Conservation (phyloP, 2,329 filamentous ascomycete species). For the Grosmannia serpens region DNA sequence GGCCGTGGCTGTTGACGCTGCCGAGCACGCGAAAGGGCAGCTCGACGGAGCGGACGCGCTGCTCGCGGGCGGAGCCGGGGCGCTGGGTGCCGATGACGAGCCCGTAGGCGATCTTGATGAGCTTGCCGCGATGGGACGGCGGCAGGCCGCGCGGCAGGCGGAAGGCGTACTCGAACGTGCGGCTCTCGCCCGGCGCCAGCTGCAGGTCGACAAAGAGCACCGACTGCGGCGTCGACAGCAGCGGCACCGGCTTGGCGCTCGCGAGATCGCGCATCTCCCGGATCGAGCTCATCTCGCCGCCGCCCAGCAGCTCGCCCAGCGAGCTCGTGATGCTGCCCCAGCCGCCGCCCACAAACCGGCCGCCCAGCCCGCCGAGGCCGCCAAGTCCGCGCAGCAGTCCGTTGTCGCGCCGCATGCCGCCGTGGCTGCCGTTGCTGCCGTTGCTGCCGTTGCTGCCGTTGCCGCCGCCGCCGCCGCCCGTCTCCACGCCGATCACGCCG, state of each 20-base stretch:
- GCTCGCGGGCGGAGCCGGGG: conserved; percentile 63
- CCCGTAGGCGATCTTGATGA: conserved; percentile 88
- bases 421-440: too few relatives aligned
- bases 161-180: conserved; percentile 77
- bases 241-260: conserved; percentile 74
- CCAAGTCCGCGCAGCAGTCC: conserved; percentile 75
- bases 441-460: not conserved
- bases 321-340: conserved; percentile 82
- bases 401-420: conserved; percentile 52
- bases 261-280: conserved; percentile 87
- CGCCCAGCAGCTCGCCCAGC: conserved; percentile 75
- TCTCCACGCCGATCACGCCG: conserved; percentile 73
- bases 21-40: conserved; percentile 88
- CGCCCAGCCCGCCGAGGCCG: conserved; percentile 79
- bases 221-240: conserved; percentile 91
- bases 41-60: conserved; percentile 82
- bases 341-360: conserved; percentile 71
- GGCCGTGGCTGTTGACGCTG: conserved; percentile 79
- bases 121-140: conserved; percentile 79
- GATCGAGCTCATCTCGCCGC: conserved; percentile 80
- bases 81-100: conserved; percentile 86
- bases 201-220: conserved; percentile 90
- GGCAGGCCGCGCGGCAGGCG: conserved; percentile 79
- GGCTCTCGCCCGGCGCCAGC: conserved; percentile 78
- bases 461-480: conserved; percentile 13